phyloP scores from a whole-genome alignment of 768 basidiomycete genomes.

The Suillus occidentalis region DNA sequence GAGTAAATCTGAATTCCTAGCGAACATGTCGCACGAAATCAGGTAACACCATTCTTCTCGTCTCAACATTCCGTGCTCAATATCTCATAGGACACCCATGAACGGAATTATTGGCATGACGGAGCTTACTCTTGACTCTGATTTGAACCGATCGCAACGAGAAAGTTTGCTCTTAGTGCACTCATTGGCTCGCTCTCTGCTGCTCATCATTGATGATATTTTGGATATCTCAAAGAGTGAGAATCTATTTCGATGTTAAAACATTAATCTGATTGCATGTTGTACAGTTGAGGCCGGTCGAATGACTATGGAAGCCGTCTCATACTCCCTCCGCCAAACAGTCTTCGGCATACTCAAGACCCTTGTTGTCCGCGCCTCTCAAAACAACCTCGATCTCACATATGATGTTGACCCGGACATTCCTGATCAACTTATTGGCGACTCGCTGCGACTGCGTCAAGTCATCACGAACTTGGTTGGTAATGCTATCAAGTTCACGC shows the following conservation, averaged over 20 bases:
- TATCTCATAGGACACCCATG: constrained; percentile 85
- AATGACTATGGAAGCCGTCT: constrained; percentile 99
- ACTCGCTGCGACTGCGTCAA: constrained; percentile 90
- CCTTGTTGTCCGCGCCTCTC: constrained; percentile 93
- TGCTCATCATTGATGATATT: constrained; percentile 98
- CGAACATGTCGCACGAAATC: constrained; percentile 98
- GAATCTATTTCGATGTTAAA: constrained; percentile 31
- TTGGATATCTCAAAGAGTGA: constrained; percentile 99
- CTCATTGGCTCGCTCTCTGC: constrained; percentile 85
- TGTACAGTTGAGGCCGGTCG: constrained; percentile 91
- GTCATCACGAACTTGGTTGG: constrained; percentile 95
- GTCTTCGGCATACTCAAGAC: constrained; percentile 98
- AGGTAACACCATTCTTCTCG: constrained; percentile 47
- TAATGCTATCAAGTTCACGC: constrained; percentile 97
- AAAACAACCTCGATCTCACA: constrained; percentile 94
- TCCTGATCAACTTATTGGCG: constrained; percentile 95
- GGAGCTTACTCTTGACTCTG: constrained; percentile 93
- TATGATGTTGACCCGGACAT: constrained; percentile 96
- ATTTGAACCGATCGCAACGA: constrained; percentile 89
- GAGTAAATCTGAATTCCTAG: constrained; percentile 96
- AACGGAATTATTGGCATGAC: constrained; percentile 99
- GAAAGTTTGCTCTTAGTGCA: constrained; percentile 96
- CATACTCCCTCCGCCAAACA: constrained; percentile 94
- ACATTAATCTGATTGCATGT: constrained; percentile 11
- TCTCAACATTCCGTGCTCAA: constrained; percentile 7